Evolutionary conservation across 1,284 basidiomycete species (phyloP).

Genomic region (Phylloboletellus chloephorus): DNA sequence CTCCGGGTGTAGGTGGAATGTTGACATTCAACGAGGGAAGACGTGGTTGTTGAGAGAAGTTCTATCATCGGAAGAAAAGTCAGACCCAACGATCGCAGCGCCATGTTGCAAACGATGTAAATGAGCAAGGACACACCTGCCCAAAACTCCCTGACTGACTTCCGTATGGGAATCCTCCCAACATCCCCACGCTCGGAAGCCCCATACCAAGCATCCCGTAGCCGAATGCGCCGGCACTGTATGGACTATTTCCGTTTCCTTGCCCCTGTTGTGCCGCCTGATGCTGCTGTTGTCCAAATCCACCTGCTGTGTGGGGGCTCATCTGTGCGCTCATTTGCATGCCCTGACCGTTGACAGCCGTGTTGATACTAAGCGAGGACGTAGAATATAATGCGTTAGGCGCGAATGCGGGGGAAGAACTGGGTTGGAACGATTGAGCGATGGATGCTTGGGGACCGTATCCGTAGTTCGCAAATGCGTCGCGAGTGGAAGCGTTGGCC

Average conservation of each 20-base stretch:
- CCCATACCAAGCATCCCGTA: slow-evolving; percentile 77
- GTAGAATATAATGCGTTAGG: slow-evolving; percentile 61
- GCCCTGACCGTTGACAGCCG: slow-evolving; percentile 46
- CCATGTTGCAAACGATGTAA: not conserved
- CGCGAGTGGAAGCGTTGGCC: slow-evolving; percentile 41
- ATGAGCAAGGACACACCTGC: slow-evolving; percentile 41
- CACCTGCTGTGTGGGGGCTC: slow-evolving; percentile 52
- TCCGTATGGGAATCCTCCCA: slow-evolving; percentile 65
- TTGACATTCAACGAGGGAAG: slow-evolving; percentile 63
- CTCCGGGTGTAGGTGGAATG: slow-evolving; percentile 46
- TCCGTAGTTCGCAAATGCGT: slow-evolving; percentile 78
- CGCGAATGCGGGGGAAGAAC: slow-evolving; percentile 42
- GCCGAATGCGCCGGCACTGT: slow-evolving; percentile 46
- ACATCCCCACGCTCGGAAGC: slow-evolving; percentile 61
- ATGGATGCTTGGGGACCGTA: slow-evolving; percentile 71
- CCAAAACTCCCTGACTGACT: slow-evolving; percentile 63
- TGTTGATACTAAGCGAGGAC: slow-evolving; percentile 62
- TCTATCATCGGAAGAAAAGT: slow-evolving; percentile 22
- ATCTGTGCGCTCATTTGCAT: slow-evolving; percentile 50
- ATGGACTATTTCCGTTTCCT: slow-evolving; percentile 39
- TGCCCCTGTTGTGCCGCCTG: slow-evolving; percentile 35
- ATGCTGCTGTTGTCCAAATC: slow-evolving; percentile 47
- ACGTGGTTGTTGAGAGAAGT: slow-evolving; percentile 45
- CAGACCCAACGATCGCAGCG: not conserved
- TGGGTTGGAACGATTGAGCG: slow-evolving; percentile 42